Conservation (phyloP, 805 yeast species). For the Candida saitoana region DNA sequence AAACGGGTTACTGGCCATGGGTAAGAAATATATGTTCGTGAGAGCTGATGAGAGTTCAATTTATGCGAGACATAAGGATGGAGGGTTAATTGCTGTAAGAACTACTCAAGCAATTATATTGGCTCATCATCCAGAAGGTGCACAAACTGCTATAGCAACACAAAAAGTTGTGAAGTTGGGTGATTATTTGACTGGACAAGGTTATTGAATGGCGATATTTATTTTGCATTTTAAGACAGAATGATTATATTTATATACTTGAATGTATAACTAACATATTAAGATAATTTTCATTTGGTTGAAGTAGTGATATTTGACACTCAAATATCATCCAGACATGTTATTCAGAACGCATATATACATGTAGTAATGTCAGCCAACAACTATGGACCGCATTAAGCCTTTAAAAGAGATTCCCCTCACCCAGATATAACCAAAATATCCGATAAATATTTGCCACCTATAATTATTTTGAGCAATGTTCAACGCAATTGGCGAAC, state of each 20-base stretch:
- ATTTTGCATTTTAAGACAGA: too few species aligned
- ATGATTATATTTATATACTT: too few species aligned
- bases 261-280: too few species aligned
- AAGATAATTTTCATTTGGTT: too few species aligned
- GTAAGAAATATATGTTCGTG: slow-evolving; percentile 81
- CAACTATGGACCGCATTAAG: too few species aligned
- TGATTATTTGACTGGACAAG: slow-evolving; percentile 85
- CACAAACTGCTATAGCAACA: slow-evolving; percentile 93
- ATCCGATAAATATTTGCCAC: too few species aligned
- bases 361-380: slow-evolving; percentile 37
- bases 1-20: slow-evolving; percentile 78
- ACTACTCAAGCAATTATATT: slow-evolving; percentile 88
- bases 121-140: slow-evolving; percentile 91
- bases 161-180: slow-evolving; percentile 92
- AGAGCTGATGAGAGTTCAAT: slow-evolving; percentile 90
- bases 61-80: slow-evolving; percentile 85
- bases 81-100: slow-evolving; percentile 87
- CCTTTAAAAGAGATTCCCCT: too few species aligned
- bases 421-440: too few species aligned
- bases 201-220: slow-evolving; percentile 54
- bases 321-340: too few species aligned
- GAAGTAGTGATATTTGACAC: too few species aligned
- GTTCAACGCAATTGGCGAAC: too few species aligned
- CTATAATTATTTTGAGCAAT: too few species aligned
- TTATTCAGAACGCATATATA: slow-evolving; percentile 45